Conservation (phyloP, 768 basidiomycete species). For the Rhodotorula kratochvilovae region DNA sequence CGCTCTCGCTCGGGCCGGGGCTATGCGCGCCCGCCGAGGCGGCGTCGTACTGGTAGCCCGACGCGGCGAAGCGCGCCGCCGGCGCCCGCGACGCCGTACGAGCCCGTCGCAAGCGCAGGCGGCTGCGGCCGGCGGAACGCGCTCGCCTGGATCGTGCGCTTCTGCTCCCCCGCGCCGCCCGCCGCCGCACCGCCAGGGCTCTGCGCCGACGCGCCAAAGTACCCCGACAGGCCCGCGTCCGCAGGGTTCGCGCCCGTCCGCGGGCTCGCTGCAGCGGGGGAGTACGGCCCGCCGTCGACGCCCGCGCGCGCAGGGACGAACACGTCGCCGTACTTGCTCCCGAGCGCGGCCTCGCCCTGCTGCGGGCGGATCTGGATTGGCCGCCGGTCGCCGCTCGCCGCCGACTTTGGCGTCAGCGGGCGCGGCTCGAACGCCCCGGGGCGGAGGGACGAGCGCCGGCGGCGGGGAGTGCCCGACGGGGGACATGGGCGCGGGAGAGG, state of each 20-base stretch:
- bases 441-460: not conserved
- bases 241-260: not conserved
- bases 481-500: not conserved
- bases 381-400: not conserved
- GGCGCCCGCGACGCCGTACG: not conserved
- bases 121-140: conserved; percentile 27
- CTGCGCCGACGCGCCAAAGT: conserved; percentile 8
- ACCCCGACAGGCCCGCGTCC: conserved; percentile 6
- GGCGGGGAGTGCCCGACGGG: not conserved
- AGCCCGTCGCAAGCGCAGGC: not conserved
- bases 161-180: not conserved
- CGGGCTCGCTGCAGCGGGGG: conserved; percentile 27
- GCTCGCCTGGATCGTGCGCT: conserved; percentile 29
- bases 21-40: not conserved
- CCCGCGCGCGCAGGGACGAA: conserved; percentile 26
- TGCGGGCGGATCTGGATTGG: conserved; percentile 21
- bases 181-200: not conserved
- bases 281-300: conserved; percentile 31
- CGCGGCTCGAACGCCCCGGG: conserved; percentile 15
- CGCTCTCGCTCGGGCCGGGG: conserved; percentile 17
- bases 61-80: conserved; percentile 14
- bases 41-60: conserved; percentile 9
- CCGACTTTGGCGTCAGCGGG: conserved; percentile 8
- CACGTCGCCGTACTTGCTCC: conserved; percentile 32
- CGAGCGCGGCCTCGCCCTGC: conserved; percentile 3